These are phyloP conservation scores for Coniochaeta sp. DNA, from an alignment of 2,329 filamentous ascomycete species.

Conservation along the genomic window DNA sequence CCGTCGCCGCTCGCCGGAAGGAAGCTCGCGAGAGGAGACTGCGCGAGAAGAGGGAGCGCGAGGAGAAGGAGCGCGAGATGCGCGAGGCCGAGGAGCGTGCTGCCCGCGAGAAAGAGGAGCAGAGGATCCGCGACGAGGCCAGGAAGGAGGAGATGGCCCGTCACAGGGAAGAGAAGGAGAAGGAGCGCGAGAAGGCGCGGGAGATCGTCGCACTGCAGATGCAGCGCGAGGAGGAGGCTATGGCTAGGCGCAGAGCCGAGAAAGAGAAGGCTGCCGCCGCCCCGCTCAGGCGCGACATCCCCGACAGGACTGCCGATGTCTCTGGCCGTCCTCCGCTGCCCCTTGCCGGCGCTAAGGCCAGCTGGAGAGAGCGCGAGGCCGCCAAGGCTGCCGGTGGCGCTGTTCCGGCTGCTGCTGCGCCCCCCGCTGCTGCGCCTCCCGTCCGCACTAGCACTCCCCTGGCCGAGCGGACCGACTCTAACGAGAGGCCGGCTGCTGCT, in stretches of 20 bases:
- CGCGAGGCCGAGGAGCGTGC: slow-evolving; percentile 82
- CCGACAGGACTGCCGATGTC: slow-evolving; percentile 25
- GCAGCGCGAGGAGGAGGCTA: slow-evolving; percentile 81
- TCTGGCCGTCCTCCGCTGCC: slow-evolving; percentile 53
- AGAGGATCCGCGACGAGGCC: slow-evolving; percentile 71
- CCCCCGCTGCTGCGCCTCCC: slow-evolving; percentile 18
- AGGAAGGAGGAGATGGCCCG: slow-evolving; percentile 64
- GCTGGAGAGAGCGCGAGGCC: slow-evolving; percentile 69
- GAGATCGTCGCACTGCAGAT: slow-evolving; percentile 65
- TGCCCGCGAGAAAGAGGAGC: slow-evolving; percentile 79
- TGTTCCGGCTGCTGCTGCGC: slow-evolving; percentile 23
- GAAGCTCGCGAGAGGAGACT: slow-evolving; percentile 78
- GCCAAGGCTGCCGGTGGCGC: slow-evolving; percentile 31
- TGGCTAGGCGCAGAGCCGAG: slow-evolving; percentile 64
- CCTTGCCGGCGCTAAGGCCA: slow-evolving; percentile 55
- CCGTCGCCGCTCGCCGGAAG: slow-evolving; percentile 81
- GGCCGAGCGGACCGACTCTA: slow-evolving; percentile 34
- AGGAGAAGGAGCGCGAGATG: slow-evolving; percentile 72
- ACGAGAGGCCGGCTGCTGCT: slow-evolving; percentile 36
- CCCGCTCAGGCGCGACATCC: slow-evolving; percentile 17
- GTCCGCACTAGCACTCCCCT: slow-evolving; percentile 23
- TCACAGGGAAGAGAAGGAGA: slow-evolving; percentile 58
- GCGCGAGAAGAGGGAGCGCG: slow-evolving; percentile 75
- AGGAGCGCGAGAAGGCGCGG: slow-evolving; percentile 60
- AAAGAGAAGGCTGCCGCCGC: slow-evolving; percentile 35